These are phyloP conservation scores for Fusarium tjaetaba DNA, from an alignment of 2,329 filamentous ascomycete genomes.

Conservation along the genomic window DNA sequence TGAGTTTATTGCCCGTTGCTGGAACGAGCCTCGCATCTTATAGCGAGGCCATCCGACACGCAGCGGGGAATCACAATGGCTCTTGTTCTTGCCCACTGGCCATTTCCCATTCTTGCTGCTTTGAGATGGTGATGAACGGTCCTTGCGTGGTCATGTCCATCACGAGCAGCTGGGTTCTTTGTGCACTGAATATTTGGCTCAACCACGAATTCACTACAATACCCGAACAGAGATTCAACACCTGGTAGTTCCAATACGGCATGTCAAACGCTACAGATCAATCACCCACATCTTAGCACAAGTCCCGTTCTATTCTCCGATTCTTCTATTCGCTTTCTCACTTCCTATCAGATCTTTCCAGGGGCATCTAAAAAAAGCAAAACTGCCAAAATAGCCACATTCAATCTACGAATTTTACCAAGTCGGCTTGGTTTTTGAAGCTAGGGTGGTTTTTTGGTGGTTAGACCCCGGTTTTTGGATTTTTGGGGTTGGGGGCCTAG, in stretches of 20 bases:
- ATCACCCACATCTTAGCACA: accelerated
- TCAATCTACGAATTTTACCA: too few relatives aligned
- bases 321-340: not conserved
- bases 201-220: not conserved
- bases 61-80: not conserved
- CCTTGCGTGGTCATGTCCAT: not conserved
- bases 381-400: not conserved
- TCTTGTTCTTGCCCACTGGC: not conserved
- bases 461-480: too few relatives aligned
- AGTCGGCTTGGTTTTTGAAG: too few relatives aligned
- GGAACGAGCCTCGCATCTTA: not conserved
- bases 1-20: too few relatives aligned
- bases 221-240: not conserved
- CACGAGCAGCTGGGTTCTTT: not conserved
- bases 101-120: not conserved
- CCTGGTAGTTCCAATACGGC: not conserved
- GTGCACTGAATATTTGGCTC: not conserved
- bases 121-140: not conserved
- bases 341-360: not conserved
- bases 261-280: not conserved
- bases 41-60: not conserved
- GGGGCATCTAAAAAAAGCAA: accelerated
- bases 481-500: too few relatives aligned
- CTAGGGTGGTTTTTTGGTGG: too few relatives aligned
- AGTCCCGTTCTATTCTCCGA: not conserved